A percentile compares a stretch with the other conserved stretches of the same genome.
Conservation (phyloP, 1,139 yeast species). For the Pichia sp. region DNA sequence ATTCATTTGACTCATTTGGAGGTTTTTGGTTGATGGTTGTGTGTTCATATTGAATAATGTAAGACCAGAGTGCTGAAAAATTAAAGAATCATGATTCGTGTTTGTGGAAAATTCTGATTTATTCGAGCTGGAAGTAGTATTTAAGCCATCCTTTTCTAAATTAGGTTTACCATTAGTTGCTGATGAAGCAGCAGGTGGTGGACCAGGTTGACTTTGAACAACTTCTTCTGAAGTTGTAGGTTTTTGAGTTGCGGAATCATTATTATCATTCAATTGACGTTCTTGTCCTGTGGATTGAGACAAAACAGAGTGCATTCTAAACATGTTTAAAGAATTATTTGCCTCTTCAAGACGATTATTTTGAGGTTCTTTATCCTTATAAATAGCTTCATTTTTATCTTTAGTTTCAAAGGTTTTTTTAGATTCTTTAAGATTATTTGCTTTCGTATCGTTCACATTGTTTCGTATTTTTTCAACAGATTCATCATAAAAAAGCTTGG, state of each 20-base stretch:
- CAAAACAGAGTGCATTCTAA: slow-evolving; percentile 25
- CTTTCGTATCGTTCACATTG: not conserved
- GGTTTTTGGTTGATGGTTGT: slow-evolving; percentile 10
- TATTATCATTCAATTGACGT: slow-evolving; percentile 24
- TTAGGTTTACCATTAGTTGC: not conserved
- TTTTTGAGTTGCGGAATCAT: slow-evolving; percentile 1
- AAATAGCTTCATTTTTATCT: not conserved
- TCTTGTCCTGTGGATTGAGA: slow-evolving; percentile 49
- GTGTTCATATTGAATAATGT: slow-evolving; percentile 15
- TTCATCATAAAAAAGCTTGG: not conserved
- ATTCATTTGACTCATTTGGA: slow-evolving; percentile 1
- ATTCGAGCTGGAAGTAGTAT: slow-evolving; percentile 1
- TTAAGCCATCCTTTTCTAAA: slow-evolving; percentile 1
- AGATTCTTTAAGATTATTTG: not conserved
- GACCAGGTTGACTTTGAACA: no score
- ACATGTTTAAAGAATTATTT: slow-evolving; percentile 7
- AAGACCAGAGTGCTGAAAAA: slow-evolving; percentile 24
- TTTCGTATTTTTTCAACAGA: not conserved
- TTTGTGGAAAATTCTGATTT: slow-evolving; percentile 6
- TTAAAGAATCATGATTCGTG: slow-evolving; percentile 17
- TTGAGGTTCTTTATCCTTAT: not conserved
- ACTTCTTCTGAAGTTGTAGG: not conserved
- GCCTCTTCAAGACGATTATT: not conserved
- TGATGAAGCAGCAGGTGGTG: not conserved
- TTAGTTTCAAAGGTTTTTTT: no score